phyloP scores from a whole-genome alignment of 345 rosid genomes.

The Nasturtium officinale region DNA sequence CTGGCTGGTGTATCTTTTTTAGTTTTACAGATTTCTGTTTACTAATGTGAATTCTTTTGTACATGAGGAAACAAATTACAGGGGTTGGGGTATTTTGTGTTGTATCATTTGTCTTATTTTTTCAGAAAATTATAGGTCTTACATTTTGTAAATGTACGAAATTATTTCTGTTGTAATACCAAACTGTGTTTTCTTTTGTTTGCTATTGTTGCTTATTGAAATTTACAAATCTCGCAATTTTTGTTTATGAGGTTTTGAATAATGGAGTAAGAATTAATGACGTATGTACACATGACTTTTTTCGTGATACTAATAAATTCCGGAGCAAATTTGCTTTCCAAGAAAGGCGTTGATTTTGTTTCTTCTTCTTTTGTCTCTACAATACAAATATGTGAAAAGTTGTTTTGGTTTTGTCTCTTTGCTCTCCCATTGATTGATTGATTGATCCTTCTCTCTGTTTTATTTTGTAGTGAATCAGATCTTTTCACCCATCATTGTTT shows the following conservation, averaged over 20 bases:
- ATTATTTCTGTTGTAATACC: constrained; percentile 30
- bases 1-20: constrained; percentile 17
- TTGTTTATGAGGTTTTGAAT: neutral
- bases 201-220: constrained; percentile 4
- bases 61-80: constrained; percentile 40
- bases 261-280: neutral
- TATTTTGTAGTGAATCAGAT: constrained; percentile 17
- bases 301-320: constrained; percentile 2
- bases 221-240: neutral
- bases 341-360: neutral
- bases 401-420: constrained; percentile 20
- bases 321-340: constrained; percentile 19
- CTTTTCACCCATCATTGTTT: constrained; percentile 30
- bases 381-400: constrained; percentile 29
- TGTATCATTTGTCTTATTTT: constrained; percentile 37
- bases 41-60: constrained; percentile 45
- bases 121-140: constrained; percentile 33
- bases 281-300: constrained; percentile 32
- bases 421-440: constrained; percentile 5
- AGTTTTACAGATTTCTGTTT: constrained; percentile 31
- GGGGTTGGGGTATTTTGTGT: constrained; percentile 9
- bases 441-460: constrained; percentile 6
- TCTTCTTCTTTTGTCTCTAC: constrained; percentile 12
- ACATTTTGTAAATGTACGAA: constrained; percentile 28
- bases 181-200: constrained; percentile 27